These are phyloP conservation scores for Sordariomycetes sp. DNA, from an alignment of 2,329 filamentous ascomycete species.

Conservation along the genomic window DNA sequence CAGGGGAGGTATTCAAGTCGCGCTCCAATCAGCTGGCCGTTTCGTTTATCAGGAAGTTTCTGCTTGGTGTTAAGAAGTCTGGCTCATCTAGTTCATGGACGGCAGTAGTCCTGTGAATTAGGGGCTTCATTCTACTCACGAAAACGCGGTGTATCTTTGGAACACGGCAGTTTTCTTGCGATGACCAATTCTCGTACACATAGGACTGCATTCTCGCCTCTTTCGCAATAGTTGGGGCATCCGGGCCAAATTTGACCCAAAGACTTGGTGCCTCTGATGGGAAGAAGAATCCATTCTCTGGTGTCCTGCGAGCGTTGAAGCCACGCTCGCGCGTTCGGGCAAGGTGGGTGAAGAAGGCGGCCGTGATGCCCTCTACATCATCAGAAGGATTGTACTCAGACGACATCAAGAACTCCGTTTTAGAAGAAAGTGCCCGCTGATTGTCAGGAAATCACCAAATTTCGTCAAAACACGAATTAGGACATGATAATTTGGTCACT, in stretches of 20 bases:
- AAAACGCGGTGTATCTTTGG: neutral
- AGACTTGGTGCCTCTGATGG: neutral
- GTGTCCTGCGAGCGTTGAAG: neutral
- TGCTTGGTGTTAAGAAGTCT: neutral
- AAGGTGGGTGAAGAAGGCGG: neutral
- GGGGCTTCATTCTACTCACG: neutral
- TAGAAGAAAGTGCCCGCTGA: neutral
- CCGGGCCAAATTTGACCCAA: neutral
- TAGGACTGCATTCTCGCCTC: neutral
- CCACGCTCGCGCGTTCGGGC: neutral
- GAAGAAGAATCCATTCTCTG: neutral
- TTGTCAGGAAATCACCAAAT: too few species aligned
- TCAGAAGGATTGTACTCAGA: neutral
- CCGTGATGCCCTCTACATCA: neutral
- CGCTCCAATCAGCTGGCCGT: neutral
- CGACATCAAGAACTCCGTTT: neutral
- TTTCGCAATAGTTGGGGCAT: neutral
- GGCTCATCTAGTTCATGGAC: neutral
- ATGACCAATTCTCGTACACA: neutral
- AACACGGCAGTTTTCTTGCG: neutral
- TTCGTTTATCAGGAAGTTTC: neutral
- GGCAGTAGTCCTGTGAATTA: neutral
- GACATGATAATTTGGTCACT: too few species aligned
- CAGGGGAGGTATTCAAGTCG: neutral
- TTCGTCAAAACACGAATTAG: neutral